Base-by-base conservation (phyloP, 768 basidiomycete genomes). In the Asterophora lycoperdoides region DNA sequence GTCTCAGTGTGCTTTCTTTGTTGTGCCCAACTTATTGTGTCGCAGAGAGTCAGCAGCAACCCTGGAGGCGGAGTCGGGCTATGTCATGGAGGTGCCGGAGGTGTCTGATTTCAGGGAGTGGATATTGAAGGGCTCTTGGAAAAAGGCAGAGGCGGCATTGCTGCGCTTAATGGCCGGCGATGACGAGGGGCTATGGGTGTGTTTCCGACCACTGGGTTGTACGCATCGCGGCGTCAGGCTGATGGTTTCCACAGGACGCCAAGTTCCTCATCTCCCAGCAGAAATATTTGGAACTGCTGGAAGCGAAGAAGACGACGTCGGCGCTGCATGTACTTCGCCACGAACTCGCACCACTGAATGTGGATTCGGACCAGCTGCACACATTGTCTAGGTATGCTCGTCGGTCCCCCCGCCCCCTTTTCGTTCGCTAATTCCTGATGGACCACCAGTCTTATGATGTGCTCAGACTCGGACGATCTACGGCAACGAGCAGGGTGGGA, bases 261-360 rank as follows among this genome's bases (percentile, higher is more conserved):
- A 82, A 75, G 52, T 96, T 94, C 67, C 72, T 94, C 52, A 89
- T 99, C 55, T 85, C 84, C 52, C 86, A 89, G 68, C 96, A 99
- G 78, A 94, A 96, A 70, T 99, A 96, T 67, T 75, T 98, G 35
- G 96, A 99, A 63, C 74, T 90, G 15, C 74, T 99, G 42, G 95
- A 97, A 60, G 77, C 80, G 4, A 80, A 79, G 58, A 83, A 84
- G 69, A 86, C 83, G 2, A 88, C 88, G 38, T 76, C 78, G 52
- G 96, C 96, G 11, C 69, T 99, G 34, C 78, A 85, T 46, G 88
- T 95, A 7, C 71, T 99, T 41, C 81, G 96, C 40, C 83, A 86
- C 53, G 93, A 96, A 62, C 71, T 99, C 33, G 91, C 94, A 8
- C 88, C 92, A 38, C 64, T 92, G 44, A 81, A 86, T 52, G 77